Percentiles rank a stretch among this genome's conserved stretches.
Evolutionary conservation across 495 filamentous ascomycete species (phyloP).

Genomic region (Hypoxylon intermedium): DNA sequence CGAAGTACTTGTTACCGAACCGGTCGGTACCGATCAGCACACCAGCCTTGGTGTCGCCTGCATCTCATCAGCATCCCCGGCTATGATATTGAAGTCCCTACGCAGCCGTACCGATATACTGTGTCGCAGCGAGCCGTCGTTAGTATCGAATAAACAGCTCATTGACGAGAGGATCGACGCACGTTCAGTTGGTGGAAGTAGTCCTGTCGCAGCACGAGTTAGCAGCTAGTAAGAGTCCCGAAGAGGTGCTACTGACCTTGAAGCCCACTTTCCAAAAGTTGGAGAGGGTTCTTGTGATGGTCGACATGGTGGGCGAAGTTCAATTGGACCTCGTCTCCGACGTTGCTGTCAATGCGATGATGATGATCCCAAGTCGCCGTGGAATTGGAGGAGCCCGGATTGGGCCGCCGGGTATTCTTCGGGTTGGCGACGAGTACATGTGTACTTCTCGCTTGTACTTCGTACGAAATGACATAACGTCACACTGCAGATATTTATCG

Average conservation of each 20-base stretch:
- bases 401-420: conserved; percentile 10
- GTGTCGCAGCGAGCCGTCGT: conserved; percentile 36
- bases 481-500: conserved; percentile 7
- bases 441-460: neutral
- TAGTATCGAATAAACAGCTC: conserved; percentile 39
- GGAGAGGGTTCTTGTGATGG: conserved; percentile 80
- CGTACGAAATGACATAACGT: conserved; percentile 3
- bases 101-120: conserved; percentile 70
- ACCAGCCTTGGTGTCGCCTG: conserved; percentile 97
- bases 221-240: conserved; percentile 4
- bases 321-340: conserved; percentile 35
- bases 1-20: conserved; percentile 97
- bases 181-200: conserved; percentile 93
- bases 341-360: conserved; percentile 11
- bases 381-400: conserved; percentile 8
- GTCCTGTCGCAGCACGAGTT: conserved; percentile 62
- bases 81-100: neutral
- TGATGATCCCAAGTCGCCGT: conserved; percentile 16
- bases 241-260: conserved; percentile 63
- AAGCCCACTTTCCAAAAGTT: conserved; percentile 87
- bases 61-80: conserved; percentile 44
- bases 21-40: conserved; percentile 83
- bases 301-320: conserved; percentile 79
- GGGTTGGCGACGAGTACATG: neutral
- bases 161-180: conserved; percentile 47